These are phyloP conservation scores for Fraxinus xanthoxyloides DNA, from an alignment of 305 asterid genomes.

Conservation along the genomic window DNA sequence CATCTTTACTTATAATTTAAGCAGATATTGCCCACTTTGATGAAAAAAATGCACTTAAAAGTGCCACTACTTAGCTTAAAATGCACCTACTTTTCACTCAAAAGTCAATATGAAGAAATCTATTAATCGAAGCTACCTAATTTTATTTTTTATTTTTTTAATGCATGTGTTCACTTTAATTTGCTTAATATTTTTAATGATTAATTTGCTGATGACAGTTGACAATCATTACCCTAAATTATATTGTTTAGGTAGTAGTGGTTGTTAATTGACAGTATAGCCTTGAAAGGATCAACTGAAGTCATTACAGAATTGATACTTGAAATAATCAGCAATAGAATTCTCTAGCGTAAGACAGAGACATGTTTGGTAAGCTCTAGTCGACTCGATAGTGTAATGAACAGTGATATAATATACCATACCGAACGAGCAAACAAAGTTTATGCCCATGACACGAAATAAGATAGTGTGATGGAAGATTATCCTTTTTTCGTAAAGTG, in stretches of 20 bases:
- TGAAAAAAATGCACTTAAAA: constrained; percentile 1
- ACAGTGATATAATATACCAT: background rate
- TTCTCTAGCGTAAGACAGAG: background rate
- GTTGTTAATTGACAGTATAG: constrained; percentile 19
- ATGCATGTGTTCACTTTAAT: background rate
- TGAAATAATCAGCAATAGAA: background rate
- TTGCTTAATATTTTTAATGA: background rate
- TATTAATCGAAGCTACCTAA: constrained; percentile 10
- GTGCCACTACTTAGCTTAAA: constrained; percentile 26
- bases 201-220: background rate
- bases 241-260: constrained; percentile 21
- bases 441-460: background rate
- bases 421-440: background rate
- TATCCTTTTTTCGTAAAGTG: background rate
- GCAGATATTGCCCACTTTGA: background rate
- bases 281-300: constrained; percentile 41
- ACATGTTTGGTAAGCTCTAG: background rate
- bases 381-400: background rate
- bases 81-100: constrained; percentile 2
- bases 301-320: constrained; percentile 18
- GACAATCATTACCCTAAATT: background rate
- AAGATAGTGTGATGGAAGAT: background rate
- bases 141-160: background rate
- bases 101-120: constrained; percentile 16
- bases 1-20: constrained; percentile 39